phyloP scores from a whole-genome alignment of 2,329 filamentous ascomycete species.

The Colletotrichum lentis region DNA sequence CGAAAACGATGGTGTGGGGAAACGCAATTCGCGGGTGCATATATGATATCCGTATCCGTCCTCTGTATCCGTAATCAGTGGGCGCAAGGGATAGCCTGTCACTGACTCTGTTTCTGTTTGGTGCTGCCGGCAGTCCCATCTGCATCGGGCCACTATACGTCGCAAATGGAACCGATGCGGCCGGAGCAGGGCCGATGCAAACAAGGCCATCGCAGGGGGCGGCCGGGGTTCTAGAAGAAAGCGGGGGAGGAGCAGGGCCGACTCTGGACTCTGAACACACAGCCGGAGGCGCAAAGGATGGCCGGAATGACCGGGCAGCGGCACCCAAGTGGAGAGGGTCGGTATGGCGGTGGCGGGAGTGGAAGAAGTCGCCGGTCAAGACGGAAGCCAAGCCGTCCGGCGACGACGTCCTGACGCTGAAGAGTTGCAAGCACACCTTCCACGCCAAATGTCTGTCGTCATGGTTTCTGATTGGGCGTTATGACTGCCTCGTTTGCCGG shows the following conservation, averaged over 20 bases:
- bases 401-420: constrained; percentile 48
- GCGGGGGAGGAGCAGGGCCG: constrained; percentile 3
- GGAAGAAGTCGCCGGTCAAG: background rate
- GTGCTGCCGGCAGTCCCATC: constrained; percentile 44
- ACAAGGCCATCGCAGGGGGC: constrained; percentile 13
- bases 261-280: background rate
- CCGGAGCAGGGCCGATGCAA: constrained; percentile 10
- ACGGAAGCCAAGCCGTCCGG: constrained; percentile 37
- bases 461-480: constrained; percentile 50
- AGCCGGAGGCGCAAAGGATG: background rate
- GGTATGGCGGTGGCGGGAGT: constrained; percentile 16
- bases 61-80: too few species aligned
- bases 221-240: constrained; percentile 11
- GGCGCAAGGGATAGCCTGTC: constrained; percentile 1
- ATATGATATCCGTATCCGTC: too few species aligned
- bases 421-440: constrained; percentile 51
- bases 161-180: constrained; percentile 6
- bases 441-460: constrained; percentile 51
- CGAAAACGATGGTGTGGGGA: background rate
- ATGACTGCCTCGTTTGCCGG: constrained; percentile 52
- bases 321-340: constrained; percentile 2
- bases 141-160: constrained; percentile 46
- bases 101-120: constrained; percentile 29
- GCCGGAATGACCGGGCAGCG: background rate
- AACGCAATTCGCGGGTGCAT: background rate